phyloP scores from a whole-genome alignment of 305 asterid genomes.

The Fraxinus latifolia region DNA sequence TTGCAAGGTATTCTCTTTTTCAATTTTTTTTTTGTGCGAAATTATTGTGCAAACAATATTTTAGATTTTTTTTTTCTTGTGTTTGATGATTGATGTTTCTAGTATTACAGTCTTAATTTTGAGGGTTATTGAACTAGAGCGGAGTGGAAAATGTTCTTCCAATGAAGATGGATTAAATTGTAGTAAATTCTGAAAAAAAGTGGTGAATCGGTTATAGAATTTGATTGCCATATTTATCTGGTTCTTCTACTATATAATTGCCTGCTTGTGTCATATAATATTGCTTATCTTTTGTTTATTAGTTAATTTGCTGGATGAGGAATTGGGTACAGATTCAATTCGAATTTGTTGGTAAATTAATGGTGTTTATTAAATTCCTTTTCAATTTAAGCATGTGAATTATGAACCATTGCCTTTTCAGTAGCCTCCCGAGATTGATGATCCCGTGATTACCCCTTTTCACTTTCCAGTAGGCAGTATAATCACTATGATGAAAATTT shows the following conservation, averaged over 20 bases:
- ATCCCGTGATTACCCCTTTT: neutral
- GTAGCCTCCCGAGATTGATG: neutral
- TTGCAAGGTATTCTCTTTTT: neutral
- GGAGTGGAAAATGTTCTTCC: neutral
- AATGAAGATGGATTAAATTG: neutral
- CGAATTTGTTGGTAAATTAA: neutral
- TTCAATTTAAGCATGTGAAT: neutral
- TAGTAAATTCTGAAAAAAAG: neutral
- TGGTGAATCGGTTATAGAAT: neutral
- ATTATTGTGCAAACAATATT: neutral
- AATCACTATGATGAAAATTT: neutral
- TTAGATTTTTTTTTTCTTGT: neutral
- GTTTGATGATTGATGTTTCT: neutral
- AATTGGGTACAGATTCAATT: neutral
- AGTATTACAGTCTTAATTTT: neutral
- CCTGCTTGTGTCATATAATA: neutral
- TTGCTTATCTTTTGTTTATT: neutral
- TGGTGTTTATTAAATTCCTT: neutral
- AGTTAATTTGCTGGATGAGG: neutral
- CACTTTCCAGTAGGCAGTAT: neutral
- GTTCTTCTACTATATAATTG: neutral
- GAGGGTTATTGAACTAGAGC: neutral
- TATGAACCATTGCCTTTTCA: neutral
- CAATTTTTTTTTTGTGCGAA: neutral
- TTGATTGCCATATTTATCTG: neutral